Base-by-base conservation (phyloP, 192 early-diverging fungal species). In the Coemansia sp. region DNA sequence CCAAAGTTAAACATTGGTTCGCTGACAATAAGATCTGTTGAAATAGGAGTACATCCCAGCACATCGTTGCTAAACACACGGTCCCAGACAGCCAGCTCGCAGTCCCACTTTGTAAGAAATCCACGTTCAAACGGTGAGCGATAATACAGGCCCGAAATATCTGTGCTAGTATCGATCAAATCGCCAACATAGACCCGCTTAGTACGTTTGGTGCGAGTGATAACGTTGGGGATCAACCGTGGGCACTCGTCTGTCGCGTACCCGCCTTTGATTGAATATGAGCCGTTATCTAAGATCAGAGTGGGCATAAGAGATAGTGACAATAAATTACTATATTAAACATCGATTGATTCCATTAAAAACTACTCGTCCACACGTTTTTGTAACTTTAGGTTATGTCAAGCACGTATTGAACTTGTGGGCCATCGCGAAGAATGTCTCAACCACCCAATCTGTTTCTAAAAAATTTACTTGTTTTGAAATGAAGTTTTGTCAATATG, bases 41-140 rank as follows among this genome's bases (percentile, higher is more conserved):
- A 80, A 27, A 66, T 43, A 15, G 95, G 88, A 22, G 88, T 71
- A 82, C 93, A 92, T 34, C 88, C 81, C 38, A 92, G 51, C 8
- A 89, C 82, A 38, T 89, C 83, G 59, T 85, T 78, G 61, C 86
- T 91, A 49, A 94, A 87, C 11, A 91, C 52, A 41, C 93, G 85
- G 67, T 96, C 92, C 95, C 93, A 94, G 34, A 96, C 74, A 43
- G 85, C 87, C 61, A 88, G 86, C 82, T 96, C 88, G 11, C 88
- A 78, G 65, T 91, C 91, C 95, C 95, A 96, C 52, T 88, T 87
- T 6, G 86, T 88, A 57, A 96, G 67, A 63, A 88, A 87, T 1
- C 95, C 95, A 86, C 89, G 93, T 75, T 96, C 95, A 72, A 94
- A 94, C 2, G 93, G 88, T 11, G 91, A 76, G 44, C 91, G 82